Base-by-base conservation (phyloP, 2,329 filamentous ascomycete species). In the Stagonosporopsis rhizophila region DNA sequence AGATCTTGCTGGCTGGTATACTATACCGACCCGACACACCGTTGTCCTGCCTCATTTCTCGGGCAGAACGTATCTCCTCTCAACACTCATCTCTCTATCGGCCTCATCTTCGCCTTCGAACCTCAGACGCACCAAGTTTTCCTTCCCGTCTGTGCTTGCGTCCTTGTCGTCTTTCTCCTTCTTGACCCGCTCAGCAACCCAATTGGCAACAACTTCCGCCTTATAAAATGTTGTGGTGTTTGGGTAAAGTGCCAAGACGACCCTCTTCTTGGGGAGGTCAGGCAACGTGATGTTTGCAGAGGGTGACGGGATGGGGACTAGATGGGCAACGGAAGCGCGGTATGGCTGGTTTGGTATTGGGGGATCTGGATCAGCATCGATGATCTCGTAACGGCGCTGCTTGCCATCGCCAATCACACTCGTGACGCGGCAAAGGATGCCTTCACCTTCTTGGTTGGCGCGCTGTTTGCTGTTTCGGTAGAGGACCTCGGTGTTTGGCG, bases 161-260 rank as follows among this genome's bases (percentile, higher is more conserved):
- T 79, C 78, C 19, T 78, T 70, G 44, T 64, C 64, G 2, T 78
- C 78, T 57, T 80, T 78, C 25, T 79, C 72, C 56, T 64, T 70
- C 64, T 68, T 71, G 25, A 73, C 60, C 25, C 70, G 72, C 19
- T 54, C 60, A 7, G 68, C 69, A 23, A 65, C 71, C 78, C 80
- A 81, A 6, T 67, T 64, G 8, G 74, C 73, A 9, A 77, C 78
- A 4, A 82, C 80, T 60, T 82, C 80, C 1, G 81, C 81, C 60
- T 80, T 81, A 65, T 83, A 83, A 60, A 83, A 83, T 1, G 81
- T 83, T n/a, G 81, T 82, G 7, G 81, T 83, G 19, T 79, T 77
- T 1, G 81, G 81, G 59, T 83, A 83, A 50, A 82, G 73, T 27
- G 81, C 81, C 6, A 83, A 68, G 1, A 83, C 81, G n/a, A 77